These are phyloP conservation scores for Triticum monococcum DNA, from an alignment of 176 grass and related monocot genomes.

Conservation along the genomic window DNA sequence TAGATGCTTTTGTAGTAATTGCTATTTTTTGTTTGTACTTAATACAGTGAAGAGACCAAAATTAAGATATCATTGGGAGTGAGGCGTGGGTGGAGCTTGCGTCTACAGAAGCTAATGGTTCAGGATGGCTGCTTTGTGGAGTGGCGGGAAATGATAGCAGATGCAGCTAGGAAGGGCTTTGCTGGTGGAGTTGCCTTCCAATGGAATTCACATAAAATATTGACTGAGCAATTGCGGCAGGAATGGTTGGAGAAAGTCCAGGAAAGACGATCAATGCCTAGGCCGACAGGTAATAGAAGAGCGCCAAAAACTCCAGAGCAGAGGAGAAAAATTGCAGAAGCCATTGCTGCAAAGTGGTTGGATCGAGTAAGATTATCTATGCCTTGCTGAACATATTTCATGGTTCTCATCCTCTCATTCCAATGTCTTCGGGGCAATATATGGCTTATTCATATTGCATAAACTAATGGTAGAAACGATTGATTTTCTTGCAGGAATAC, in stretches of 20 bases:
- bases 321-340: constrained; percentile 84
- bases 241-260: constrained; percentile 56
- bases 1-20: constrained; percentile 29
- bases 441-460: constrained; percentile 16
- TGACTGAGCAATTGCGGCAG: constrained; percentile 57
- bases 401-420: not conserved
- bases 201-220: constrained; percentile 85
- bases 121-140: constrained; percentile 76
- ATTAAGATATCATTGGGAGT: constrained; percentile 74
- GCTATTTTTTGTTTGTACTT: constrained; percentile 26
- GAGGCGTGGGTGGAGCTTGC: constrained; percentile 62
- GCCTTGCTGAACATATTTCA: not conserved
- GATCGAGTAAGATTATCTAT: constrained; percentile 57
- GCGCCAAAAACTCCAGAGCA: constrained; percentile 82
- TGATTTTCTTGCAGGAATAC: constrained; percentile 62
- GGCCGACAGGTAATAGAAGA: constrained; percentile 50
- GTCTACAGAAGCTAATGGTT: constrained; percentile 54
- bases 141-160: constrained; percentile 80
- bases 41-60: constrained; percentile 69
- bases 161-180: constrained; percentile 60
- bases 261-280: constrained; percentile 56
- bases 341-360: constrained; percentile 86
- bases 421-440: not conserved
- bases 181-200: constrained; percentile 61
- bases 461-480: not conserved